These are phyloP conservation scores for Lobosporangium transversale DNA, from an alignment of 192 early-diverging fungal species.

Conservation along the genomic window DNA sequence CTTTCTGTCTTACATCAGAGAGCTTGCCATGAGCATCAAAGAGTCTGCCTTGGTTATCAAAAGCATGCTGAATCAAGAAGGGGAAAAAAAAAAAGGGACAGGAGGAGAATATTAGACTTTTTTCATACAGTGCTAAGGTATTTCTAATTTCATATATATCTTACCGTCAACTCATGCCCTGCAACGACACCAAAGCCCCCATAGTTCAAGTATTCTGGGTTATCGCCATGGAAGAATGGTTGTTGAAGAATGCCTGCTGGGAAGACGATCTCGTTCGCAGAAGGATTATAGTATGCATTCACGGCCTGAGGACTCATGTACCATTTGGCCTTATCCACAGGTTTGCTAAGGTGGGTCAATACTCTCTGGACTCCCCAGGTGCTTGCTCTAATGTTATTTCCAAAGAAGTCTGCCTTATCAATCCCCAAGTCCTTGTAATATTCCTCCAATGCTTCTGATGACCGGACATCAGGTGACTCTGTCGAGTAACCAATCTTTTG, in stretches of 20 bases:
- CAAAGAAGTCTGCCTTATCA: constrained; percentile 62
- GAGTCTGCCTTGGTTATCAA: constrained; percentile 68
- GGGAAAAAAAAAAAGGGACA: neutral
- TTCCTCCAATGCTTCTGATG: constrained; percentile 52
- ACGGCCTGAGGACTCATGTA: constrained; percentile 67
- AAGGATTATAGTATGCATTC: constrained; percentile 66
- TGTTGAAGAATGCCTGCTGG: constrained; percentile 70
- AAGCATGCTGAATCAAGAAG: constrained; percentile 70
- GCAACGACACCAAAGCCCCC: constrained; percentile 75
- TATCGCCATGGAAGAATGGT: constrained; percentile 66
- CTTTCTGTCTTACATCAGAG: constrained; percentile 31
- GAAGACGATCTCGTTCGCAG: constrained; percentile 64
- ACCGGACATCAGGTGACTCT: constrained; percentile 64
- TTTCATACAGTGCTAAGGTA: too few relatives aligned
- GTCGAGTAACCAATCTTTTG: constrained; percentile 73
- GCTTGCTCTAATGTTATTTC: constrained; percentile 63
- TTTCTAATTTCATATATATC: neutral
- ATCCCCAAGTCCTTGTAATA: constrained; percentile 66
- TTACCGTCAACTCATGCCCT: constrained; percentile 79
- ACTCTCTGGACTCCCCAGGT: constrained; percentile 47
- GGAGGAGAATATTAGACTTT: neutral
- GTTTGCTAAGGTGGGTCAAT: constrained; percentile 36
- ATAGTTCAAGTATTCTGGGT: constrained; percentile 72
- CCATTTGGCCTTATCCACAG: constrained; percentile 62
- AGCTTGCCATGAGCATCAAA: constrained; percentile 65